These are phyloP conservation scores for Sclerotiophoma versabilis DNA, from an alignment of 2,329 filamentous ascomycete genomes.

Conservation along the genomic window DNA sequence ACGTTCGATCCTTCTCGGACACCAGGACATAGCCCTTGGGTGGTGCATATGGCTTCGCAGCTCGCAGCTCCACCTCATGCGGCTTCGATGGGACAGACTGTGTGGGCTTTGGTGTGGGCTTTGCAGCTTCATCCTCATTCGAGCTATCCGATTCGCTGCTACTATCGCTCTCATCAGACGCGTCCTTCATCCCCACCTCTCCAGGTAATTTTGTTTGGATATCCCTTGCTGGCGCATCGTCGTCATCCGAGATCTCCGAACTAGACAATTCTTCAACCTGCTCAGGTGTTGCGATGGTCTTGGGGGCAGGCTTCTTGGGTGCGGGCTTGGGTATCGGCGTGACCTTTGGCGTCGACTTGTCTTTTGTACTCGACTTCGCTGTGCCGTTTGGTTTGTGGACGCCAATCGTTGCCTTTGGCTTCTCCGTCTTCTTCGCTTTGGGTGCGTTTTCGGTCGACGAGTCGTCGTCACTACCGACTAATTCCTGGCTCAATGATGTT, in stretches of 20 bases:
- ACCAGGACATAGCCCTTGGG: slow-evolving; percentile 57
- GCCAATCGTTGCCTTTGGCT: slow-evolving; percentile 38
- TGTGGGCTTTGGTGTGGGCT: slow-evolving; percentile 29
- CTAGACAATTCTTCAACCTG: slow-evolving; percentile 33
- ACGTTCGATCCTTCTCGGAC: slow-evolving; percentile 54
- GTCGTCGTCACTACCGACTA: slow-evolving; percentile 44
- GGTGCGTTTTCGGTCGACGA: slow-evolving; percentile 31
- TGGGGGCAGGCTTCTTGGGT: slow-evolving; percentile 30
- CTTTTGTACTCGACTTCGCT: slow-evolving; percentile 26
- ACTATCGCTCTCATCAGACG: slow-evolving; percentile 20
- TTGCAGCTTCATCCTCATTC: slow-evolving; percentile 50
- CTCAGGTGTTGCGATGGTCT: slow-evolving; percentile 29
- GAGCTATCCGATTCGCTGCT: slow-evolving; percentile 37
- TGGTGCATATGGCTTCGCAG: slow-evolving; percentile 47
- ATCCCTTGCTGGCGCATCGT: slow-evolving; percentile 26
- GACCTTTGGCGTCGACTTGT: slow-evolving; percentile 20
- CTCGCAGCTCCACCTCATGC: slow-evolving; percentile 42
- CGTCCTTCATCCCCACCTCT: slow-evolving; percentile 21
- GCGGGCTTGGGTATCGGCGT: slow-evolving; percentile 18
- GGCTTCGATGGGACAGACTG: slow-evolving; percentile 26
- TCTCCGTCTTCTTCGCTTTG: slow-evolving; percentile 25
- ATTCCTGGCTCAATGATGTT: slow-evolving; percentile 45
- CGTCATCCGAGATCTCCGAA: slow-evolving; percentile 36
- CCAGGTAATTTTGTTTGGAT: slow-evolving; percentile 26
- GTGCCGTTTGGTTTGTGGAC: slow-evolving; percentile 41